These are phyloP conservation scores for Leccinum subrobustum DNA, from an alignment of 1,284 basidiomycete species.

Conservation along the genomic window DNA sequence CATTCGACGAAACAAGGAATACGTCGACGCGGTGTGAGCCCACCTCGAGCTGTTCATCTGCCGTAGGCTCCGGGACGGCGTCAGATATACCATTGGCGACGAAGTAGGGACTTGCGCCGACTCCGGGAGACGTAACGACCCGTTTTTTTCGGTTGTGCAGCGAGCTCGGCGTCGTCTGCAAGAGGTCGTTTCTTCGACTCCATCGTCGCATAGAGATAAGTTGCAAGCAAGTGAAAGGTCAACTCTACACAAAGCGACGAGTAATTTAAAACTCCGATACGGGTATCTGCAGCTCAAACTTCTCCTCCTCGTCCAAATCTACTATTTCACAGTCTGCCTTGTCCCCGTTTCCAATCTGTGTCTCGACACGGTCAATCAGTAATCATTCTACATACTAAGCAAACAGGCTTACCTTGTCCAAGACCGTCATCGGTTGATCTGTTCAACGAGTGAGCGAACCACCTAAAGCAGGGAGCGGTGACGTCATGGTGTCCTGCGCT, in stretches of 20 bases:
- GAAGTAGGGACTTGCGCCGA: slow-evolving; percentile 53
- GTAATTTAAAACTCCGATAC: slow-evolving; percentile 27
- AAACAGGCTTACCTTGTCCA: slow-evolving; percentile 56
- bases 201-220: slow-evolving; percentile 38
- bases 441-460: slow-evolving; percentile 3
- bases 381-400: background rate
- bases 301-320: slow-evolving; percentile 44
- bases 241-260: slow-evolving; percentile 11
- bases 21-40: slow-evolving; percentile 24
- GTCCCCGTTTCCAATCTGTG: slow-evolving; percentile 77
- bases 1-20: slow-evolving; percentile 89
- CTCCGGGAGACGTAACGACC: slow-evolving; percentile 46
- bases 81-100: slow-evolving; percentile 46
- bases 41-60: slow-evolving; percentile 74
- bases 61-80: slow-evolving; percentile 50
- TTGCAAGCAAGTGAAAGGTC: slow-evolving; percentile 4
- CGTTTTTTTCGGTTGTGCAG: slow-evolving; percentile 60
- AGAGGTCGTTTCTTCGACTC: slow-evolving; percentile 66
- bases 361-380: slow-evolving; percentile 61
- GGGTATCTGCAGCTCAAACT: slow-evolving; percentile 34
- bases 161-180: slow-evolving; percentile 51
- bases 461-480: background rate
- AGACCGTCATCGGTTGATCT: slow-evolving; percentile 86
- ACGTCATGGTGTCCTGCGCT: slow-evolving; percentile 54
- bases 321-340: slow-evolving; percentile 76